phyloP scores from a whole-genome alignment of 352 stramenopile genomes.

The Globisporangium ultimum region DNA sequence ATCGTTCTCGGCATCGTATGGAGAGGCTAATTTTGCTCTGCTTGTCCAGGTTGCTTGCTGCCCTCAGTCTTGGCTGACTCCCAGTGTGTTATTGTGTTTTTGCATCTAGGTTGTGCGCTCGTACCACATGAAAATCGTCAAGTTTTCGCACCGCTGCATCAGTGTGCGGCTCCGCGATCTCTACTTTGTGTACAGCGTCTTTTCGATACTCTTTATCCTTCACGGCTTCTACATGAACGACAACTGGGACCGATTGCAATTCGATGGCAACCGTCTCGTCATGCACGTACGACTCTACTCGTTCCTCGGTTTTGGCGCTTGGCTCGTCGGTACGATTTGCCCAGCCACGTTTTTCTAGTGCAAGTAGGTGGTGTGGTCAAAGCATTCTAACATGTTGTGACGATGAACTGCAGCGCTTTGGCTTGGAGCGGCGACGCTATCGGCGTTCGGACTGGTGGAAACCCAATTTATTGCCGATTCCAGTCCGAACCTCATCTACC shows the following conservation, averaged over 20 bases:
- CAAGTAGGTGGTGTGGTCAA: too few species aligned
- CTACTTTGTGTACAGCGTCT: conserved; percentile 63
- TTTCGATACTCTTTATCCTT: conserved; percentile 45
- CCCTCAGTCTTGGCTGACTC: neutral
- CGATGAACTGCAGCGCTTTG: conserved; percentile 38
- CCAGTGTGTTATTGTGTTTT: neutral
- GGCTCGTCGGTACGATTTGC: conserved; percentile 30
- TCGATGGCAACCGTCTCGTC: conserved; percentile 62
- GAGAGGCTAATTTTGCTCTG: neutral
- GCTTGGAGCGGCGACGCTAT: conserved; percentile 54
- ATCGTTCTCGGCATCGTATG: conserved; percentile 54
- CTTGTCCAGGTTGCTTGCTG: neutral
- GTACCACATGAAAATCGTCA: conserved; percentile 42
- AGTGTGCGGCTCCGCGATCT: conserved; percentile 45
- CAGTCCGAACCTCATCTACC: conserved; percentile 57
- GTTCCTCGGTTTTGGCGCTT: conserved; percentile 45
- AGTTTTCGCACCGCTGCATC: conserved; percentile 33
- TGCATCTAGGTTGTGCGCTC: conserved; percentile 37
- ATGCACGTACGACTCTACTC: conserved; percentile 71
- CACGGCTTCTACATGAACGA: conserved; percentile 70
- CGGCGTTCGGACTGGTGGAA: conserved; percentile 61
- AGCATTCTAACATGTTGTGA: neutral
- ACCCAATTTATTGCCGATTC: conserved; percentile 48
- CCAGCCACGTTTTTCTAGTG: too few species aligned
- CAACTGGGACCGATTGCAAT: conserved; percentile 50